phyloP scores from a whole-genome alignment of 1,284 basidiomycete species.

The Cutaneotrichosporon curvatum region DNA sequence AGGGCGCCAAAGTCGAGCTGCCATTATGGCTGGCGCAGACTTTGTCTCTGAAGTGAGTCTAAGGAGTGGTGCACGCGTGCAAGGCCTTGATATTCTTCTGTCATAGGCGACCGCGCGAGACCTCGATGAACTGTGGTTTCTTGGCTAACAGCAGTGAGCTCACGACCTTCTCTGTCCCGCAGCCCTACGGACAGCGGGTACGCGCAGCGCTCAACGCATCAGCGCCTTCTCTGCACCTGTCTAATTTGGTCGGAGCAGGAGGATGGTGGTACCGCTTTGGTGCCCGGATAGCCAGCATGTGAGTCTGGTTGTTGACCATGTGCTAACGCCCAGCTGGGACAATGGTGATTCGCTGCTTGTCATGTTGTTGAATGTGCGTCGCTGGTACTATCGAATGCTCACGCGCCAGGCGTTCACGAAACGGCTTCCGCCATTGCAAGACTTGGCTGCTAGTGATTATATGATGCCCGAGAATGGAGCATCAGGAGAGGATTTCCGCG shows the following conservation, averaged over 20 bases:
- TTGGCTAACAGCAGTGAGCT: constrained; percentile 56
- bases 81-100: background rate
- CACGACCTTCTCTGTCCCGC: constrained; percentile 73
- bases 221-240: constrained; percentile 67
- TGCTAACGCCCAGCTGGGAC: constrained; percentile 12
- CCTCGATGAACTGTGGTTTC: too few relatives aligned
- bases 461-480: constrained; percentile 32
- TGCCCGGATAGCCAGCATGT: constrained; percentile 58
- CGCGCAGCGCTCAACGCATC: constrained; percentile 78
- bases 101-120: background rate
- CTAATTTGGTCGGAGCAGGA: constrained; percentile 72
- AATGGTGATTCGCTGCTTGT: constrained; percentile 39
- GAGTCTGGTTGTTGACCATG: background rate
- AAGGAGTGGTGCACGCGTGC: too few relatives aligned
- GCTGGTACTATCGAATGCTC: constrained; percentile 1
- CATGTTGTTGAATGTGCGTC: constrained; percentile 59
- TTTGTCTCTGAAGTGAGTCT: constrained; percentile 65
- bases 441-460: constrained; percentile 70
- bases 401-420: constrained; percentile 65
- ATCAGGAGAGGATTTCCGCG: constrained; percentile 65
- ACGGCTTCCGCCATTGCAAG: constrained; percentile 71
- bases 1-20: constrained; percentile 63
- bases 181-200: constrained; percentile 66
- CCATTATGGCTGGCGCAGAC: constrained; percentile 82
- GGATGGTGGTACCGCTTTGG: constrained; percentile 87